A percentile compares a stretch with the other conserved stretches of the same genome.
Evolutionary conservation across 2,329 filamentous ascomycete species (phyloP).

Genomic region (Neofusicoccum laricinum): DNA sequence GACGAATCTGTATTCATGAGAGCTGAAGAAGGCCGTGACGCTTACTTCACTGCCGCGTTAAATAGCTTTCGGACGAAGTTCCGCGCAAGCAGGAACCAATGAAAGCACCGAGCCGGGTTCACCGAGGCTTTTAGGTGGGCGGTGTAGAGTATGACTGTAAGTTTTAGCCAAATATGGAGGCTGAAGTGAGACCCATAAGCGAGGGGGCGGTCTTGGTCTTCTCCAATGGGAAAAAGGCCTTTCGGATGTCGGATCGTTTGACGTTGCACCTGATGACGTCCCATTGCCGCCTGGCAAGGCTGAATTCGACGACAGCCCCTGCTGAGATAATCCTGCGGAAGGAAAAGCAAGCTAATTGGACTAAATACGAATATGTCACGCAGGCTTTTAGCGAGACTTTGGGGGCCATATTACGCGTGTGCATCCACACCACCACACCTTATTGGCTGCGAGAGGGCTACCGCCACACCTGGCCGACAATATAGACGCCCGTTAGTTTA

Average conservation of each 20-base stretch:
- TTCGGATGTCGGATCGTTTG: neutral
- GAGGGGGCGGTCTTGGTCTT: neutral
- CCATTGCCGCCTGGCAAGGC: neutral
- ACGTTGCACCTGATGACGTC: neutral
- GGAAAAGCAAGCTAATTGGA: neutral
- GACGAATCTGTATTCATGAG: too few species aligned
- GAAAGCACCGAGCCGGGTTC: neutral
- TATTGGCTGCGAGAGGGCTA: neutral
- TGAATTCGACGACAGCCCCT: neutral
- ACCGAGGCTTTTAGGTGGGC: neutral
- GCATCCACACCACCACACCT: neutral
- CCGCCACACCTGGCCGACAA: slow-evolving; percentile 5
- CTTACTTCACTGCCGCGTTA: too few species aligned
- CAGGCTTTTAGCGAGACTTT: neutral
- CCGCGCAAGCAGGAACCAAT: neutral
- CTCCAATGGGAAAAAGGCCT: neutral
- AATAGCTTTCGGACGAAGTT: neutral
- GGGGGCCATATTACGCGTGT: neutral
- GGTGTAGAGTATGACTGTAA: neutral
- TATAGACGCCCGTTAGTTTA: neutral
- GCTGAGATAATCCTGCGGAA: neutral
- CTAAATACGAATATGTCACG: neutral
- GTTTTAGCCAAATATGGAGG: neutral
- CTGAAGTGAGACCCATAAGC: neutral
- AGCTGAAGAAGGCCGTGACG: too few species aligned